Percentiles rank a stretch among this genome's conserved stretches.
Conservation (phyloP, 495 filamentous ascomycete genomes). For the Annulohypoxylon maeteangense region DNA sequence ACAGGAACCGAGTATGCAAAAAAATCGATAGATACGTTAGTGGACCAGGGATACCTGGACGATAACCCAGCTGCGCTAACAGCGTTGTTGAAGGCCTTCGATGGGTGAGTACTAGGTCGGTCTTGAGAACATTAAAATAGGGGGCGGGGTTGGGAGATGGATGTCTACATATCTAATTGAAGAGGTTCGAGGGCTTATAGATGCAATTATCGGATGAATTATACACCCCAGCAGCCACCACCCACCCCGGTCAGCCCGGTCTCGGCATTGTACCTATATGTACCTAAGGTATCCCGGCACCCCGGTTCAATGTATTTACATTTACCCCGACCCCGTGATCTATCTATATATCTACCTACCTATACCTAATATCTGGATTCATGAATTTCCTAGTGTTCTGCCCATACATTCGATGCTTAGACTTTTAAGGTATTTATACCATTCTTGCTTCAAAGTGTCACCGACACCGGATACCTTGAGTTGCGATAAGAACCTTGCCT, state of each 20-base stretch:
- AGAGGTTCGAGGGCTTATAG: too few relatives aligned
- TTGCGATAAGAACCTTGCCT: background rate
- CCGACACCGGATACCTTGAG: too few relatives aligned
- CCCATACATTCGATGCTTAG: background rate
- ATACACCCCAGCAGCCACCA: too few relatives aligned
- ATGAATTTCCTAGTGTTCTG: background rate
- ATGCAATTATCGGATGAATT: background rate
- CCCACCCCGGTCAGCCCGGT: too few relatives aligned
- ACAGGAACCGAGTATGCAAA: constrained; percentile 52
- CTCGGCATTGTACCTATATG: background rate
- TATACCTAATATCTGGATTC: background rate
- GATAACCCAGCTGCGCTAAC: constrained; percentile 16
- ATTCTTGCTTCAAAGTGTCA: background rate
- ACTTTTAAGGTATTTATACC: background rate
- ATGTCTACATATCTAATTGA: too few relatives aligned
- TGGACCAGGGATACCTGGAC: constrained; percentile 44
- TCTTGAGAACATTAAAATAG: too few relatives aligned
- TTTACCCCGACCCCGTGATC: too few relatives aligned
- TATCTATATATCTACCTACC: too few relatives aligned
- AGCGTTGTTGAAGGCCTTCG: constrained; percentile 32
- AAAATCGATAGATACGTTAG: constrained; percentile 52
- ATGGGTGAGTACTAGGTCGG: constrained; percentile 23
- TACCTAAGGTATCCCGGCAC: background rate
- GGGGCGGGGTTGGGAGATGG: background rate
- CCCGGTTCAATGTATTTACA: too few relatives aligned